phyloP scores from a whole-genome alignment of 2,329 filamentous ascomycete genomes.

The Aureobasidium melanogenum region DNA sequence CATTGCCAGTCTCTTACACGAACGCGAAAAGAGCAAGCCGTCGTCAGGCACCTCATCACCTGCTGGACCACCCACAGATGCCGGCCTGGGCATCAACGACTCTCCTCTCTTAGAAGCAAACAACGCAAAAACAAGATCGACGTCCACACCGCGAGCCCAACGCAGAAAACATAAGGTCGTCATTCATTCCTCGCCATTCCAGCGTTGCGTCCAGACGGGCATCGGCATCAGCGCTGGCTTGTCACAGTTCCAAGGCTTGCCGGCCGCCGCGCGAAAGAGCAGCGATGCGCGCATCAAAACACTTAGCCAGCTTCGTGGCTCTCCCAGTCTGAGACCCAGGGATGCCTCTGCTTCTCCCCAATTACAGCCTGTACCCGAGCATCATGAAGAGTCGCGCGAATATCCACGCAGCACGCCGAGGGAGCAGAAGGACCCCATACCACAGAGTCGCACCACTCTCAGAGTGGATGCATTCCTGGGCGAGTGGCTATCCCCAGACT shows the following conservation, averaged over 20 bases:
- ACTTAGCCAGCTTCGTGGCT: conserved; percentile 22
- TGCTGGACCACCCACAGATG: background rate
- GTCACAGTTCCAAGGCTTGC: conserved; percentile 50
- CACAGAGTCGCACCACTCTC: conserved; percentile 48
- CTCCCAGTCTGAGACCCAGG: conserved; percentile 22
- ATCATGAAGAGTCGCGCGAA: conserved; percentile 17
- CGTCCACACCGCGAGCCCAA: conserved; percentile 1
- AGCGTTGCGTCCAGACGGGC: conserved; percentile 87
- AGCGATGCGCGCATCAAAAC: conserved; percentile 21
- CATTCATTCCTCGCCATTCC: conserved; percentile 87
- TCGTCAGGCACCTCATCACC: conserved; percentile 21
- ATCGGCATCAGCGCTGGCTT: conserved; percentile 81
- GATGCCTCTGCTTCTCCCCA: conserved; percentile 19
- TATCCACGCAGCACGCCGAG: conserved; percentile 17
- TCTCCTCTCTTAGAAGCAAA: background rate
- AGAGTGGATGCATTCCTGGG: conserved; percentile 88
- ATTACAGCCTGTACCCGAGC: conserved; percentile 28
- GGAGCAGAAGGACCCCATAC: conserved; percentile 23
- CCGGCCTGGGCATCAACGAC: background rate
- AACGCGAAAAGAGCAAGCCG: conserved; percentile 36
- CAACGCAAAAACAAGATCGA: conserved; percentile 31
- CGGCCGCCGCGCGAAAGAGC: conserved; percentile 19
- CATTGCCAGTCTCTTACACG: conserved; percentile 63
- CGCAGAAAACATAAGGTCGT: conserved; percentile 65
- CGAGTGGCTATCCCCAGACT: conserved; percentile 89